Percentiles rank a stretch among this genome's conserved stretches.
Evolutionary conservation across 2,329 filamentous ascomycete genomes (phyloP).

Genomic region (Penicillium sclerotigenum): DNA sequence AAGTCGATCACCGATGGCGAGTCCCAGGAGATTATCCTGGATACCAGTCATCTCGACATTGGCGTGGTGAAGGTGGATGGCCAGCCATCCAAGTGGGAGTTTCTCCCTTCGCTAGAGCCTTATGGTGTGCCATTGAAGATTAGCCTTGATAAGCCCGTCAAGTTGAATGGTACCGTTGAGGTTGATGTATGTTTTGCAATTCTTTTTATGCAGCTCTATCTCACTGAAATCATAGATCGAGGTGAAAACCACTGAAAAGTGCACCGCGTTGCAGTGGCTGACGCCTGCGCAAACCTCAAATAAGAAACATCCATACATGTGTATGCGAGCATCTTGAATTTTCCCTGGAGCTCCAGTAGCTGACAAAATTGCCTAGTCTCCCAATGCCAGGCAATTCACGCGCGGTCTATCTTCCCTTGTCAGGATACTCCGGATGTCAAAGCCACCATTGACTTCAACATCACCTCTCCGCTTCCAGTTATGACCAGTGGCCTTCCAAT

Average conservation of each 20-base stretch:
- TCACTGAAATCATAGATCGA: slow-evolving; percentile 51
- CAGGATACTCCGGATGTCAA: slow-evolving; percentile 98
- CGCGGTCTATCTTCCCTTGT: slow-evolving; percentile 89
- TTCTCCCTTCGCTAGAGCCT: slow-evolving; percentile 68
- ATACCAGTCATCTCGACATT: slow-evolving; percentile 81
- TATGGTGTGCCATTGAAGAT: slow-evolving; percentile 55
- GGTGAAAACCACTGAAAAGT: slow-evolving; percentile 78
- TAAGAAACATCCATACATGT: slow-evolving; percentile 95
- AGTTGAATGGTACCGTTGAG: slow-evolving; percentile 47
- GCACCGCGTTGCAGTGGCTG: slow-evolving; percentile 93
- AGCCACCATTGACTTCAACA: slow-evolving; percentile 86
- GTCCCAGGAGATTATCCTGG: slow-evolving; percentile 75
- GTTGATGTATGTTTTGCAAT: slow-evolving; percentile 42
- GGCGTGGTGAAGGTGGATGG: slow-evolving; percentile 68
- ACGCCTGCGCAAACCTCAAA: slow-evolving; percentile 90
- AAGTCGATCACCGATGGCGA: slow-evolving; percentile 71
- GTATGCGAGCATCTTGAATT: slow-evolving; percentile 31
- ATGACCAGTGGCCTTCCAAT: slow-evolving; percentile 77
- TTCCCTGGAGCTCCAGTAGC: not conserved
- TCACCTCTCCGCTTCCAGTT: slow-evolving; percentile 83
- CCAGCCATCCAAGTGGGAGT: slow-evolving; percentile 62
- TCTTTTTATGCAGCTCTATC: not conserved
- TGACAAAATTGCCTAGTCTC: slow-evolving; percentile 54
- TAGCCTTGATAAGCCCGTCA: slow-evolving; percentile 46
- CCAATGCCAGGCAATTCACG: slow-evolving; percentile 95